A percentile compares a stretch with the other conserved stretches of the same genome.
These are phyloP conservation scores for Hanseniaspora jakobsenii DNA, from an alignment of 805 yeast species.

Conservation along the genomic window DNA sequence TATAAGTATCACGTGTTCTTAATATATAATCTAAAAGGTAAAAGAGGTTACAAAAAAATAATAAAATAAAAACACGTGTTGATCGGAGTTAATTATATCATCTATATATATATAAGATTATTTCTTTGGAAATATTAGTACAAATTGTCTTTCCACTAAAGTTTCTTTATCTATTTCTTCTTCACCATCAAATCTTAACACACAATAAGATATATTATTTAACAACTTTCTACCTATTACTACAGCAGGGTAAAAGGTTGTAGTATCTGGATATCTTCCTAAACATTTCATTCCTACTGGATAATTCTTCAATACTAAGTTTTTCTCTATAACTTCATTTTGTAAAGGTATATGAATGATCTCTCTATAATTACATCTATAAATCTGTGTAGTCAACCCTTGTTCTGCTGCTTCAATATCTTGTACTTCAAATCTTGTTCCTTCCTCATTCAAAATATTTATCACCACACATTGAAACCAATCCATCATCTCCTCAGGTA, in stretches of 20 bases:
- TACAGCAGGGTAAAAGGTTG: conserved; percentile 90
- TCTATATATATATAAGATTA: no score
- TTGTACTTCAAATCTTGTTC: conserved; percentile 70
- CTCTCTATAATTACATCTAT: conserved; percentile 73
- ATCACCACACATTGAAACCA: conserved; percentile 95
- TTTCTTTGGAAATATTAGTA: conserved; percentile 54
- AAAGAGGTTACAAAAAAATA: no score
- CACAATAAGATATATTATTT: conserved; percentile 34
- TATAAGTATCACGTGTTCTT: no score
- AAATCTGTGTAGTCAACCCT: conserved; percentile 76
- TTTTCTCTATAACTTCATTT: conserved; percentile 14
- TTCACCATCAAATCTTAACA: conserved; percentile 86
- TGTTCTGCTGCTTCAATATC: conserved; percentile 97
- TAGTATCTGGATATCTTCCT: conserved; percentile 94
- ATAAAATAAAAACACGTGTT: no score
- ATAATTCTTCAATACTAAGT: conserved; percentile 36
- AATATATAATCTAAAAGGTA: no score
- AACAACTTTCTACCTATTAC: conserved; percentile 67
- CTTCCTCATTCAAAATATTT: conserved; percentile 57
- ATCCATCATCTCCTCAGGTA: conserved; percentile 51
- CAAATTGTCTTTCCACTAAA: conserved; percentile 75
- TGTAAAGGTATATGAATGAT: conserved; percentile 56
- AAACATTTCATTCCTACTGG: conserved; percentile 72
- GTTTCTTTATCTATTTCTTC: conserved; percentile 94
- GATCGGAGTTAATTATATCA: no score